Conservation (phyloP, 371 early-diverging fungal species). For the Mortierella sp. region DNA sequence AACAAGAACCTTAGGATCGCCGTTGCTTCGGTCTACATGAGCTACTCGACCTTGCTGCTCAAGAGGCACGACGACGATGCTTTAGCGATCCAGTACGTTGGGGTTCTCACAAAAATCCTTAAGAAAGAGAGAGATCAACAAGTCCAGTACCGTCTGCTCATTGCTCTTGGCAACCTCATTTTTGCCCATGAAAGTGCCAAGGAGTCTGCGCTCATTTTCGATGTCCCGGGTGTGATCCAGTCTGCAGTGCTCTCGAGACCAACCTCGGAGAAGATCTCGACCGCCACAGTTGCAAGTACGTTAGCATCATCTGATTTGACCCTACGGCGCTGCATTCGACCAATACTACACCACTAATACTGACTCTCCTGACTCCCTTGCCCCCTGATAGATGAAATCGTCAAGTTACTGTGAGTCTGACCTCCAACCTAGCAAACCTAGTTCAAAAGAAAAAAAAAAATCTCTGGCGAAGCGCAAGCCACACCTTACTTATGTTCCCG, state of each 20-base stretch:
- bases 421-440: not conserved
- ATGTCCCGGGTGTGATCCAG: conserved; percentile 33
- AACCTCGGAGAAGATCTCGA: conserved; percentile 30
- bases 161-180: conserved; percentile 51
- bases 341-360: no score
- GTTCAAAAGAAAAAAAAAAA: not conserved
- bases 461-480: not conserved
- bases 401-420: conserved; percentile 18
- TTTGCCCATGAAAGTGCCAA: conserved; percentile 49
- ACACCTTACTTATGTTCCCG: not conserved
- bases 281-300: conserved; percentile 44
- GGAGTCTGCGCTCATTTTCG: conserved; percentile 51
- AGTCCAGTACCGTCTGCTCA: conserved; percentile 48
- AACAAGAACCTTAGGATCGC: conserved; percentile 44
- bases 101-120: conserved; percentile 30
- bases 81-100: conserved; percentile 38
- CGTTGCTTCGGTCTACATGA: conserved; percentile 43
- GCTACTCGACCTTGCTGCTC: conserved; percentile 44
- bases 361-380: no score
- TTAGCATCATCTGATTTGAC: no score
- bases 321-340: no score
- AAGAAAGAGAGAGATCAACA: conserved; percentile 49
- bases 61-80: conserved; percentile 43
- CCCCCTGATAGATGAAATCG: conserved; percentile 23
- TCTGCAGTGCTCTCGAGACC: conserved; percentile 41